Percentiles rank a stretch among this genome's conserved stretches.
phyloP scores from a whole-genome alignment of 2,329 filamentous ascomycete genomes.

The Hortaea werneckii region DNA sequence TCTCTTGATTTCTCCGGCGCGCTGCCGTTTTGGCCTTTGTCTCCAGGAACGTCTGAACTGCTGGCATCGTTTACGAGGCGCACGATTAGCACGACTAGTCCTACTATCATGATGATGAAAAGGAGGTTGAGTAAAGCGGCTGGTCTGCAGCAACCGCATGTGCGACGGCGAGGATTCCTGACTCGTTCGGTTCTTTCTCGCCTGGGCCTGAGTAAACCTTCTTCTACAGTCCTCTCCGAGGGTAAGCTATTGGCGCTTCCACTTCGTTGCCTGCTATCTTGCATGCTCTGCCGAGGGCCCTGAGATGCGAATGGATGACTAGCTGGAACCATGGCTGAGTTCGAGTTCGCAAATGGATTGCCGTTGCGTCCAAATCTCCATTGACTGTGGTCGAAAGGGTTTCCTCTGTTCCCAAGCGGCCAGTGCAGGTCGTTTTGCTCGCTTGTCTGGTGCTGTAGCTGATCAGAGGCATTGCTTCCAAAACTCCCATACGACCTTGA shows the following conservation, averaged over 20 bases:
- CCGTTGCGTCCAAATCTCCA: constrained; percentile 1
- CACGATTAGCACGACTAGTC: not conserved
- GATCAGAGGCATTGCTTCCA: not conserved
- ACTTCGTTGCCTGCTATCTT: not conserved
- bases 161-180: not conserved
- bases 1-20: not conserved
- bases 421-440: constrained; percentile 1
- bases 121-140: not conserved
- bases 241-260: not conserved
- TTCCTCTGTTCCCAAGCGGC: constrained; percentile 4
- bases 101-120: not conserved
- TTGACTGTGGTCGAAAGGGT: constrained; percentile 1
- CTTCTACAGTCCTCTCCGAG: not conserved
- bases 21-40: not conserved
- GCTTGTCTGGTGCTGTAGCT: not conserved
- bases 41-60: not conserved
- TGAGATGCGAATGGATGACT: not conserved
- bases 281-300: not conserved
- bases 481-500: not conserved
- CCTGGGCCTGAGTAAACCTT: too few species aligned
- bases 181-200: too few species aligned
- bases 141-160: not conserved
- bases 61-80: not conserved
- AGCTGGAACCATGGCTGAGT: not conserved
- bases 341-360: not conserved